A percentile compares a stretch with the other conserved stretches of the same genome.
These are phyloP conservation scores for Aspergillus caelatus DNA, from an alignment of 2,329 filamentous ascomycete species.

Conservation along the genomic window DNA sequence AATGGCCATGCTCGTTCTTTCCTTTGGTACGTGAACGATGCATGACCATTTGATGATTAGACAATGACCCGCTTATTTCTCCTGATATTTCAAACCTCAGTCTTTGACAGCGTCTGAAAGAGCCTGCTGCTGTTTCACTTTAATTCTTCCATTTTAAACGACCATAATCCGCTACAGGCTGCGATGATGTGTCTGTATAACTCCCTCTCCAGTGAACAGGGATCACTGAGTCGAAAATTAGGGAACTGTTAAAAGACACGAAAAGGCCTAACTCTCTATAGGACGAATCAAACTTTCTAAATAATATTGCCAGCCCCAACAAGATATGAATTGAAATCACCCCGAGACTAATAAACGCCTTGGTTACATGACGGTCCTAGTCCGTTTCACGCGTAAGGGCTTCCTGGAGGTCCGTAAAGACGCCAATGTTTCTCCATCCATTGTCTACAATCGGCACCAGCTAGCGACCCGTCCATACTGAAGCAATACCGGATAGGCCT, in stretches of 20 bases:
- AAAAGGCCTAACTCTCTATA: background rate
- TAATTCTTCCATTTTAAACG: background rate
- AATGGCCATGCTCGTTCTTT: background rate
- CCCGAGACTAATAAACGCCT: background rate
- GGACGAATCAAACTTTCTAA: background rate
- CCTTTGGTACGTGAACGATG: background rate
- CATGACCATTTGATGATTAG: background rate
- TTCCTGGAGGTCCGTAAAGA: background rate
- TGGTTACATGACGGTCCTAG: background rate
- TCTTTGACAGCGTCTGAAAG: background rate
- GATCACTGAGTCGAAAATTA: background rate
- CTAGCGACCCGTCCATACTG: background rate
- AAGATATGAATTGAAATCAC: background rate
- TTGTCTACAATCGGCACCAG: background rate
- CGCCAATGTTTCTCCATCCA: background rate
- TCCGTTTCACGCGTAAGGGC: background rate
- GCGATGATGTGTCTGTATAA: background rate
- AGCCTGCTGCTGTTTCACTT: background rate
- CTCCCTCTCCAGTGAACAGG: background rate
- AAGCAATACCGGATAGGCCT: background rate
- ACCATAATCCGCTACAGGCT: too few relatives aligned
- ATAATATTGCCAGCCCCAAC: background rate
- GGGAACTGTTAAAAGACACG: background rate
- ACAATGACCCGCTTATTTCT: background rate
- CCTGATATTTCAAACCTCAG: background rate